Evolutionary conservation across 148 eudicot species (phyloP).

Genomic region (Chenopodium quinoa): DNA sequence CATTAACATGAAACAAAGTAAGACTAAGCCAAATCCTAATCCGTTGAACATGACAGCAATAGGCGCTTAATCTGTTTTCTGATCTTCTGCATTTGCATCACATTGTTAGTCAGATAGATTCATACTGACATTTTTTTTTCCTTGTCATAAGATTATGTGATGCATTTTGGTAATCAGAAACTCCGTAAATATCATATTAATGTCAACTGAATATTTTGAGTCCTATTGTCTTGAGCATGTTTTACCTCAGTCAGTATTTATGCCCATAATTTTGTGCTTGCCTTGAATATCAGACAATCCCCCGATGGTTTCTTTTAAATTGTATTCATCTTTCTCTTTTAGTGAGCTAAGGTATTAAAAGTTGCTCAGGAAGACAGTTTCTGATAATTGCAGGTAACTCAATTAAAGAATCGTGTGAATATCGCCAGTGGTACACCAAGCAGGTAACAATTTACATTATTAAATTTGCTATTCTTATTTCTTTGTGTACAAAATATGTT

Average conservation of each 20-base stretch:
- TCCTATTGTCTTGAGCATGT: not conserved
- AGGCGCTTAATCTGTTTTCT: not conserved
- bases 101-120: not conserved
- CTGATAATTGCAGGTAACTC: constrained; percentile 45
- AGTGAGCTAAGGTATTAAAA: not conserved
- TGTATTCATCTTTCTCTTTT: not conserved
- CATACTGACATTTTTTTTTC: not conserved
- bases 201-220: not conserved
- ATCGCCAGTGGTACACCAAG: constrained; percentile 92
- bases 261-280: not conserved
- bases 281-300: not conserved
- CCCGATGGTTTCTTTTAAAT: no score
- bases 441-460: constrained; percentile 46
- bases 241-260: not conserved
- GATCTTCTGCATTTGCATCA: not conserved
- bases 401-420: constrained; percentile 74
- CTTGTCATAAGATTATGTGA: not conserved
- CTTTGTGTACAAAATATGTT: not conserved
- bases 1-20: not conserved
- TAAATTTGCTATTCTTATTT: not conserved
- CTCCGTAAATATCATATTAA: not conserved
- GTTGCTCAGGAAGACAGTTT: not conserved
- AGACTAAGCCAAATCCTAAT: not conserved
- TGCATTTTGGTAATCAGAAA: not conserved
- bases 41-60: not conserved